These are phyloP conservation scores for Cryphonectria carpinicola DNA, from an alignment of 2,329 filamentous ascomycete genomes.

Conservation along the genomic window DNA sequence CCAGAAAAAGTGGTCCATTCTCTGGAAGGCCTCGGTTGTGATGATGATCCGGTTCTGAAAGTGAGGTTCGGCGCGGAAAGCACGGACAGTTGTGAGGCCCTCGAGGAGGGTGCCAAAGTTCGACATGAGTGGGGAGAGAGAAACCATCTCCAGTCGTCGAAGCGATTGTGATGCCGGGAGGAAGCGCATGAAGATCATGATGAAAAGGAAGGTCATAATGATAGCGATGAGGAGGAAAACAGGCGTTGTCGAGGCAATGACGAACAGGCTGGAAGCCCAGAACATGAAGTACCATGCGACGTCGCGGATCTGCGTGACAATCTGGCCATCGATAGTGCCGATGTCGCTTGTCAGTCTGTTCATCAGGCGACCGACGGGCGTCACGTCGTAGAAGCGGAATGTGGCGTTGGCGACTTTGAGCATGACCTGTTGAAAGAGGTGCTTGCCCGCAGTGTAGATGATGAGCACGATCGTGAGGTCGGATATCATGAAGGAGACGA, in stretches of 20 bases:
- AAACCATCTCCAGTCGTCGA: slow-evolving; percentile 85
- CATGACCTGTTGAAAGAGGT: slow-evolving; percentile 75
- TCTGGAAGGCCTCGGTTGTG: slow-evolving; percentile 87
- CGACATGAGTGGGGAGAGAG: slow-evolving; percentile 83
- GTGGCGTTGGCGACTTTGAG: slow-evolving; percentile 75
- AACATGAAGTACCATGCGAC: slow-evolving; percentile 73
- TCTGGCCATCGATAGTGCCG: slow-evolving; percentile 85
- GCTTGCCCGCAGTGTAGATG: slow-evolving; percentile 75
- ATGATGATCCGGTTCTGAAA: slow-evolving; percentile 81
- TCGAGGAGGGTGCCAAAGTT: slow-evolving; percentile 90
- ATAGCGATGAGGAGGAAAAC: slow-evolving; percentile 75
- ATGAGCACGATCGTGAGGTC: slow-evolving; percentile 75
- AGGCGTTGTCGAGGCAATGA: slow-evolving; percentile 81
- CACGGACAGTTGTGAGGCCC: slow-evolving; percentile 83
- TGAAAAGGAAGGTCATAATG: slow-evolving; percentile 68
- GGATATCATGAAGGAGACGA: slow-evolving; percentile 62
- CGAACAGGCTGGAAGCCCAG: slow-evolving; percentile 72
- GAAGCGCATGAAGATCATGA: slow-evolving; percentile 76
- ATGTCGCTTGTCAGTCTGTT: slow-evolving; percentile 91
- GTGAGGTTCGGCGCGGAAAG: slow-evolving; percentile 75
- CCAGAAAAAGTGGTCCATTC: slow-evolving; percentile 97
- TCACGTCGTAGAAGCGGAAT: slow-evolving; percentile 90
- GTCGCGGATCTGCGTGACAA: slow-evolving; percentile 72
- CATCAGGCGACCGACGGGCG: slow-evolving; percentile 87
- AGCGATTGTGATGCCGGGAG: slow-evolving; percentile 83